phyloP scores from a whole-genome alignment of 2,329 filamentous ascomycete species.

The Fusarium circinatum region DNA sequence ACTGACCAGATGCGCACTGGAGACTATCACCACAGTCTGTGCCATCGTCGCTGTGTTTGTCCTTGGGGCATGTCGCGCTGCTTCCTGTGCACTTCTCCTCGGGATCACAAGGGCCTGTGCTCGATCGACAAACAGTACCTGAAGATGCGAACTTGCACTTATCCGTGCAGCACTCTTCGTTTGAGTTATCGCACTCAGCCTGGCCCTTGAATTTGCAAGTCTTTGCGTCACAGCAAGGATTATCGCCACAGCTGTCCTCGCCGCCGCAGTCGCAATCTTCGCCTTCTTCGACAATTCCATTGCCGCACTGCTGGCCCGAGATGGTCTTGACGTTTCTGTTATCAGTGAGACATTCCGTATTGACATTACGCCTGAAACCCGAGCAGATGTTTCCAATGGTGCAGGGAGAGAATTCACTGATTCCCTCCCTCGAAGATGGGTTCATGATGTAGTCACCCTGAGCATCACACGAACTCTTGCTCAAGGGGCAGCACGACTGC shows the following conservation, averaged over 20 bases:
- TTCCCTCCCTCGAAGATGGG: constrained; percentile 79
- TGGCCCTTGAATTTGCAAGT: constrained; percentile 85
- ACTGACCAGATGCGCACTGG: constrained; percentile 89
- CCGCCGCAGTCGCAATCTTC: constrained; percentile 98
- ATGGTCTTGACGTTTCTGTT: constrained; percentile 87
- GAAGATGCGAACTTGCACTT: constrained; percentile 73
- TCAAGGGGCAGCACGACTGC: constrained; percentile 83
- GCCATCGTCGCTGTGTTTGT: constrained; percentile 76
- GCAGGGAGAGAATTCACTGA: constrained; percentile 86
- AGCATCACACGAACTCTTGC: constrained; percentile 75
- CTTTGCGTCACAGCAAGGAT: constrained; percentile 83
- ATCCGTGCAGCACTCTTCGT: constrained; percentile 81
- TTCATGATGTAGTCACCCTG: constrained; percentile 92
- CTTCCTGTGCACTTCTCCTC: constrained; percentile 83
- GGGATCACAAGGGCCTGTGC: constrained; percentile 85
- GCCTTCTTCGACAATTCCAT: constrained; percentile 93
- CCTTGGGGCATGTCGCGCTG: constrained; percentile 76
- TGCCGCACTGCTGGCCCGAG: constrained; percentile 87
- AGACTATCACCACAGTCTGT: constrained; percentile 76
- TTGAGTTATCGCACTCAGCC: constrained; percentile 82
- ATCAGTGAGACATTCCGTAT: constrained; percentile 80
- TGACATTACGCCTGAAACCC: constrained; percentile 81
- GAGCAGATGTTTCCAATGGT: constrained; percentile 94
- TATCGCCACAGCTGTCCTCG: constrained; percentile 72
- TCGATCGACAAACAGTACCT: constrained; percentile 82